Evolutionary conservation across 2,329 filamentous ascomycete species (phyloP).

Genomic region (Arthrobotrys sinensis): DNA sequence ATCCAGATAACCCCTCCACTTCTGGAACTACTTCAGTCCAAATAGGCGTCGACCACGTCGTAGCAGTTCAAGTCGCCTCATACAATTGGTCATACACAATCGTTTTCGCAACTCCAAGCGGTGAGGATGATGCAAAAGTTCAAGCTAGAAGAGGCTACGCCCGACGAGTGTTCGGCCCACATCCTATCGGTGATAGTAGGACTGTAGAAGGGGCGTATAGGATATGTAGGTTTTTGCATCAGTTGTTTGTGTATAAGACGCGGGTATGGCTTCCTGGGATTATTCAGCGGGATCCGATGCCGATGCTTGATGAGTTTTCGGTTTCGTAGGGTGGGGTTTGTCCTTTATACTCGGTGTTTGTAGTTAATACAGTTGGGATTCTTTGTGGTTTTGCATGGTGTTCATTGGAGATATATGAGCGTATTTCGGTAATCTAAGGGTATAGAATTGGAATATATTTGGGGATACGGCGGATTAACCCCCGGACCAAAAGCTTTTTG

Average conservation of each 20-base stretch:
- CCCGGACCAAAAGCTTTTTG: no score
- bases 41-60: constrained; percentile 27
- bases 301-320: background rate
- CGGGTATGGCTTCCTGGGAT: constrained; percentile 23
- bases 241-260: constrained; percentile 19
- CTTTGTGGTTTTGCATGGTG: background rate
- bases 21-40: background rate
- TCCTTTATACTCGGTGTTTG: background rate
- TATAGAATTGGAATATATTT: no score
- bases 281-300: constrained; percentile 10
- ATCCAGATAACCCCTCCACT: background rate
- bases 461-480: no score
- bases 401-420: no score
- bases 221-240: constrained; percentile 11
- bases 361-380: background rate
- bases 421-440: no score
- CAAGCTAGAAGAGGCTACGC: constrained; percentile 19
- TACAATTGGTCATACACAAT: constrained; percentile 23
- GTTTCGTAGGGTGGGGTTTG: background rate
- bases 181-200: constrained; percentile 26
- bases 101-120: constrained; percentile 6
- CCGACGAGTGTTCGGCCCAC: constrained; percentile 3
- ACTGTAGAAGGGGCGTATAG: constrained; percentile 10
- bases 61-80: constrained; percentile 21
- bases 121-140: constrained; percentile 13